Conservation (phyloP, 1,139 yeast genomes). For the Candida sp. region DNA sequence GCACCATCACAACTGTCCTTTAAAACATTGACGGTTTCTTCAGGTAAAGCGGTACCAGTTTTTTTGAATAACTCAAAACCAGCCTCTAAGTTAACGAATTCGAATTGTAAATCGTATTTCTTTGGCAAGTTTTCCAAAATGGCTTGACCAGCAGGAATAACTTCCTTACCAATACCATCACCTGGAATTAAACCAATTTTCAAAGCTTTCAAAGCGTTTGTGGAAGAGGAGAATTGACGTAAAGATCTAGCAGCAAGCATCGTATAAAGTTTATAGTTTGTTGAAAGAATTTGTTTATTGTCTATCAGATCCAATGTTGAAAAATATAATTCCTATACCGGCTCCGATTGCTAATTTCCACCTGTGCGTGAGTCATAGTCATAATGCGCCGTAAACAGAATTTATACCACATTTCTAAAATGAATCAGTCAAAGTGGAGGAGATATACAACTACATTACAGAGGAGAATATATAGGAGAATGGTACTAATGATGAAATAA, state of each 20-base stretch:
- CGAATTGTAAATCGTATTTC: conserved; percentile 72
- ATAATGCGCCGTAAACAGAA: background rate
- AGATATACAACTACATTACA: too few species aligned
- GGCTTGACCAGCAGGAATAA: conserved; percentile 90
- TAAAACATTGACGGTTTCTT: conserved; percentile 80
- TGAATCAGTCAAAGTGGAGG: too few species aligned
- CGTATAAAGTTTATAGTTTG: background rate
- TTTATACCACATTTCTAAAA: background rate
- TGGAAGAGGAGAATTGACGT: conserved; percentile 36
- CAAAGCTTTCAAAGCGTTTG: conserved; percentile 30
- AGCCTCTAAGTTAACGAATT: conserved; percentile 85
- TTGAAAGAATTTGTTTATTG: background rate
- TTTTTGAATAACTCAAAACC: conserved; percentile 91
- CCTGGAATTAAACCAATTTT: conserved; percentile 82
- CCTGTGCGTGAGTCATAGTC: background rate
- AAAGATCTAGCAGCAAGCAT: conserved; percentile 23
- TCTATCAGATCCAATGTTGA: too few species aligned
- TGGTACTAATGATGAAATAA: too few species aligned
- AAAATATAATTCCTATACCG: background rate
- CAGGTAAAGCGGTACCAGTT: conserved; percentile 95
- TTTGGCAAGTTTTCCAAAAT: conserved; percentile 80
- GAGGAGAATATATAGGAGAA: too few species aligned
- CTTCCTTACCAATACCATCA: conserved; percentile 98
- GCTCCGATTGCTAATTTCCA: background rate
- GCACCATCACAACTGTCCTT: conserved; percentile 93